Base-by-base conservation (phyloP, 169 alveolate species). In the Theileria equi region DNA sequence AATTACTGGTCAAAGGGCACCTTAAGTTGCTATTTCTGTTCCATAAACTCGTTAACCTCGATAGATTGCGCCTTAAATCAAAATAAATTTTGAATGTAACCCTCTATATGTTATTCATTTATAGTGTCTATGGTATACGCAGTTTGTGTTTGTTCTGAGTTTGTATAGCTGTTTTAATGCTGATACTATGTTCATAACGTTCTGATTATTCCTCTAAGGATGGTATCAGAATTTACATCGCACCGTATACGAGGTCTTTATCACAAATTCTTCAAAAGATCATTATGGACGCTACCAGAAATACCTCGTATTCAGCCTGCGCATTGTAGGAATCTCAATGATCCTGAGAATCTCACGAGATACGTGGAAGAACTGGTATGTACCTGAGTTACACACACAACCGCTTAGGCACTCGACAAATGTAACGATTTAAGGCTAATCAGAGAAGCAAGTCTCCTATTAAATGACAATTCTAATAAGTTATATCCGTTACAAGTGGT, bases 351-450 rank as follows among this genome's bases (percentile, higher is more conserved):
- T 5, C 38, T 53, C 34, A 41, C 58, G 0, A 49, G 64, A 65
- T 10, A 64, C 8, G 48, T 74, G 13, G 84, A 74, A 55, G 13
- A 29, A 7, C 19, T 74, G 79, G 84, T 74, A 74, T 16, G 63
- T 43, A 0, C 11, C 13, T 29, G 13, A 28, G n/a, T 10, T 5
- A 3, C 6, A 16, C 3, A 40, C 13, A n/a, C 38, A 16, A 17
- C 35, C 7, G 7, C 40, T 7, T 62, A 77, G 86, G 60, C 67
- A 17, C 40, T 77, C 17, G 77, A 45, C 19, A 26, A 32, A n/a
- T 1, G n/a, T 26, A 41, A 26, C 16, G 25, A 54, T 21, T 21
- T 29, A 0, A 19, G 2, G n/a, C 49, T 43, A 6, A 63, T 60
- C 13, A 53, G 53, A 58, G 78, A 45, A 57, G 69, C 64, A 13